Evolutionary conservation across 2,329 filamentous ascomycete genomes (phyloP), one percentile per base, ranked within the genome.

Genomic region (Microdochium nivale): DNA sequence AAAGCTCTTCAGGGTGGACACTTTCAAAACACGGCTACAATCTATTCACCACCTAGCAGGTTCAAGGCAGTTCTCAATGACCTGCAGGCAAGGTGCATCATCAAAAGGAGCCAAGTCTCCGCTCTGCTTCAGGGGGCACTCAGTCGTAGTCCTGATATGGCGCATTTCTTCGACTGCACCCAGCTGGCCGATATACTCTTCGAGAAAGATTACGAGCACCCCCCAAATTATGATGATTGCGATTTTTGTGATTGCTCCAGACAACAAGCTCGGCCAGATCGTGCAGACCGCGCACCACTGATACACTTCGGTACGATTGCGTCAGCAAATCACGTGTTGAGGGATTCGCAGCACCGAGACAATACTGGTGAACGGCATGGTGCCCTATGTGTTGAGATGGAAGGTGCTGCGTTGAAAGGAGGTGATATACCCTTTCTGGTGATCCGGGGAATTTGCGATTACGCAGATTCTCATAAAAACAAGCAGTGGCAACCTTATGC

Each of bases 351-450:
- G 14, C 43, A 27, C 9, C 55, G 55, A 44, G 53, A 59, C 25
- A 25, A 25, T n/a, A 25, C 54, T 4, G 54, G 51, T 3, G 19
- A 23, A 3, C 52, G 61, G 21, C 49, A 30, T 30, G n/a, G 24
- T 27, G 46, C 25, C 25, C 46, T 57, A 5, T 58, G 55, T 40
- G 54, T 58, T 35, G 53, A 57, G 48, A 57, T 58, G 56, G 33
- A 59, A 30, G 46, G 24, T 25, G 49, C 35, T 44, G 49, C 33
- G 16, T 21, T 50, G 7, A 14, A 47, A 27, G 46, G 32, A 14
- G 19, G 25, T 25, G 35, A 43, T 23, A 21, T 50, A 14, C 49
- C 49, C 24, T 50, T 43, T 21, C 25, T 50, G 14, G 49, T 50
- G 16, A 27, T 50, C 16, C 49, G 49, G n/a, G 49, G 49, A 13